A percentile compares a stretch with the other conserved stretches of the same genome.
These are phyloP conservation scores for Cladosporium cucumerinum DNA, from an alignment of 2,329 filamentous ascomycete species.

Conservation along the genomic window DNA sequence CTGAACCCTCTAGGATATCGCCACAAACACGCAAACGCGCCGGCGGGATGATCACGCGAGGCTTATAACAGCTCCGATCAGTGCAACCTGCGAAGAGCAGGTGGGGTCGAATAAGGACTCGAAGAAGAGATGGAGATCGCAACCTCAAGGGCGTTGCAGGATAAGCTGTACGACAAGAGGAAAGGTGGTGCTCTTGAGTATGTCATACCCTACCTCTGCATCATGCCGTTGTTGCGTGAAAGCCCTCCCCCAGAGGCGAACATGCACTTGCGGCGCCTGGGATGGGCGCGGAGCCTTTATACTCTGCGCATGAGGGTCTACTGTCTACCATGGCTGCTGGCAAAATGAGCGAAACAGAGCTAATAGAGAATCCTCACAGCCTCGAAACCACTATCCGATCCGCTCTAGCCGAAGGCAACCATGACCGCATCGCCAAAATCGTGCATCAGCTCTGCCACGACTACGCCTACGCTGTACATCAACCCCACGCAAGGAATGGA, in stretches of 20 bases:
- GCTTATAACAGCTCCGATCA: conserved; percentile 4
- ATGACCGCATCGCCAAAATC: conserved; percentile 76
- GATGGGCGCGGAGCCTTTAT: neutral
- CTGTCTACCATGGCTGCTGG: neutral
- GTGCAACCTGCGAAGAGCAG: conserved; percentile 10
- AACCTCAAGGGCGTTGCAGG: conserved; percentile 87
- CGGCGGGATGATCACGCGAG: conserved; percentile 13
- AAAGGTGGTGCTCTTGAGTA: conserved; percentile 96
- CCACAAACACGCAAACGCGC: neutral
- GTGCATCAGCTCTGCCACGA: conserved; percentile 97
- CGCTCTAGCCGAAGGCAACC: conserved; percentile 70
- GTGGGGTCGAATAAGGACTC: neutral
- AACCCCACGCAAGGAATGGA: conserved; percentile 93
- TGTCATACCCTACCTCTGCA: conserved; percentile 35
- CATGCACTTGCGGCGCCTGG: neutral
- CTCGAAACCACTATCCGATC: conserved; percentile 90
- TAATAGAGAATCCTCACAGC: conserved; percentile 44
- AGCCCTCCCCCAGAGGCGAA: neutral
- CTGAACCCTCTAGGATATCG: neutral
- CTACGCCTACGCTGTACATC: conserved; percentile 94
- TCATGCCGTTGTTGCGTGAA: neutral
- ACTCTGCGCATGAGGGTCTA: neutral
- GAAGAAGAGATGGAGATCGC: conserved; percentile 68
- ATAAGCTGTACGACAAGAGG: conserved; percentile 98
- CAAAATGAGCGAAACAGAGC: neutral